Evolutionary conservation across 2,329 filamentous ascomycete species (phyloP), one percentile per base, ranked within the genome.

Genomic region (Colletotrichum siamense): DNA sequence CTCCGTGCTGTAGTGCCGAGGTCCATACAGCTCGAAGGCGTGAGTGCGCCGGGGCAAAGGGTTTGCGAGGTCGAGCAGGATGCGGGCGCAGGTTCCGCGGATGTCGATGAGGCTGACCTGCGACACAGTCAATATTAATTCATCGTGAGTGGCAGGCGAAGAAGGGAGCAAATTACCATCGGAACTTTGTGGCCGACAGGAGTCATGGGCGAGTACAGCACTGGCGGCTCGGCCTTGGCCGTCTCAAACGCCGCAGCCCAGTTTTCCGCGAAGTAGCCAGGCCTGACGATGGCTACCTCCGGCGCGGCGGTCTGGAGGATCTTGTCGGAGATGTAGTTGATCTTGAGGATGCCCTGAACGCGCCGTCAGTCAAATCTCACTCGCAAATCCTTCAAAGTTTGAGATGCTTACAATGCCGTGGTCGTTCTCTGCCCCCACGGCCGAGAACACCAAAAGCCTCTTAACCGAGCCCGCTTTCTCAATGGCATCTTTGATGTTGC

Each of bases 101-200:
- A 84, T 74, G n/a, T 84, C 83, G n/a, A 75, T 71, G 22, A 84
- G 70, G 64, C 81, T 80, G 3, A 83, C 79, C 83, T 84, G 15
- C 0, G 18, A 5, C 18, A 12, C 13, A 3, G 9, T 64, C 24
- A 18, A 30, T 15, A 67, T 32, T 4, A 12, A 32, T 32, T 32
- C 30, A 32, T 32, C 9, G 30, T 12, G 10, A 32, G 30, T 12
- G 9, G 30, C 10, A 32, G 30, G 30, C 10, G 30, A 32, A 32
- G 30, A 32, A 32, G 30, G 4, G 30, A 12, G 4, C 30, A 34
- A 59, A 67, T n/a, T 79, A 84, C 83, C 80, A 84, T 79, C 2
- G 83, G 82, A 0, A 84, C 77, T 18, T 81, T 76, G 16, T 82
- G 78, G 28, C 83, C 71, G 1, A 77, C 49, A 0, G 82, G 82